Evolutionary conservation across 164 flowering plant genomes (phyloP).

Genomic region (Brasenia schreberi): DNA sequence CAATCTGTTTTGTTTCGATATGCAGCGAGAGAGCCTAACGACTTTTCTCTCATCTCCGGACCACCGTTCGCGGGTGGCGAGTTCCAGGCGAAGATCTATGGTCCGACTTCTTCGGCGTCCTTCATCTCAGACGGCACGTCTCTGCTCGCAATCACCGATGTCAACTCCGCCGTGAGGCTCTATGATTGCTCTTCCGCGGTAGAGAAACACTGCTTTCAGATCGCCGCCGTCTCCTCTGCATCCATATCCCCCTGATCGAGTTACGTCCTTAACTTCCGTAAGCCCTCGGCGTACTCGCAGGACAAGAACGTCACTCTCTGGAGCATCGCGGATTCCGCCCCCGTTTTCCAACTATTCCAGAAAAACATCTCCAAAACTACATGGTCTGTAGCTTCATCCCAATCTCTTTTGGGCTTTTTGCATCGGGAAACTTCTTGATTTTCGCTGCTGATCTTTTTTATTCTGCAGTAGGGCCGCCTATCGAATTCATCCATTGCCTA

Average conservation of each 20-base stretch:
- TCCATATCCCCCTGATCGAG: constrained; percentile 72
- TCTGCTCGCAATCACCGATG: constrained; percentile 50
- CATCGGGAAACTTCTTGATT: neutral
- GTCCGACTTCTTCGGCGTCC: constrained; percentile 27
- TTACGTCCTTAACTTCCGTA: constrained; percentile 84
- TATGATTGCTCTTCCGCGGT: constrained; percentile 34
- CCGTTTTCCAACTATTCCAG: constrained; percentile 60
- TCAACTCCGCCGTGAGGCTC: constrained; percentile 38
- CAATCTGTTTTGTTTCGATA: neutral
- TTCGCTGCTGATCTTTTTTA: neutral
- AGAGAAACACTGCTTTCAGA: constrained; percentile 49
- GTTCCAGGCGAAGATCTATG: constrained; percentile 50
- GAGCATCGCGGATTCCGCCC: constrained; percentile 43
- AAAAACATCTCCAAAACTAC: constrained; percentile 75
- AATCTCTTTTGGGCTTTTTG: neutral
- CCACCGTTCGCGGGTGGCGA: constrained; percentile 71
- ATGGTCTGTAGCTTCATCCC: constrained; percentile 32
- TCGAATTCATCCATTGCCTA: neutral
- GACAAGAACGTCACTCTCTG: constrained; percentile 74
- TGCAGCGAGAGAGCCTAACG: constrained; percentile 67
- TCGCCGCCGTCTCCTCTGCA: constrained; percentile 57
- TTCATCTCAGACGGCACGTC: constrained; percentile 75
- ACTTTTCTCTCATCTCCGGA: constrained; percentile 67
- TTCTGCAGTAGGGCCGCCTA: neutral
- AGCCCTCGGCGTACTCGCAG: constrained; percentile 30